phyloP scores from a whole-genome alignment of 192 early-diverging fungal species.

The Podila epigama region DNA sequence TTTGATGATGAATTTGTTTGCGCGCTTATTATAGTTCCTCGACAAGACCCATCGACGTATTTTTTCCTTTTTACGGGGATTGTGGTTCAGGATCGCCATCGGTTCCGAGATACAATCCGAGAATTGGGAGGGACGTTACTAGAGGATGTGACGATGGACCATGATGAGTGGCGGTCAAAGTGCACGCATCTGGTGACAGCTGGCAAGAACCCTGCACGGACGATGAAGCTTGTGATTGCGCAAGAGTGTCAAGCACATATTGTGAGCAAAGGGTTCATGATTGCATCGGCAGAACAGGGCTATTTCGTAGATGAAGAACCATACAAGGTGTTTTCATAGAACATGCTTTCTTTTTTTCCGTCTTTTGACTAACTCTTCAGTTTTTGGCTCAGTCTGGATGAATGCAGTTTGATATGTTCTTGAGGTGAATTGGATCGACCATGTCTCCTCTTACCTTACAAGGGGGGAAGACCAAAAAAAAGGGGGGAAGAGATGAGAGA shows the following conservation, averaged over 20 bases:
- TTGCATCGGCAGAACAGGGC: conserved; percentile 12
- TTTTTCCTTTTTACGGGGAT: conserved; percentile 34
- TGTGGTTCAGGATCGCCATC: conserved; percentile 1
- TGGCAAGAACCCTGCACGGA: conserved; percentile 37
- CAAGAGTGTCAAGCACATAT: conserved; percentile 5
- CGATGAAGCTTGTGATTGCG: conserved; percentile 31
- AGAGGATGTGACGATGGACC: conserved; percentile 14
- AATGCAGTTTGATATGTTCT: too few species aligned
- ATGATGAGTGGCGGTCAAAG: conserved; percentile 22
- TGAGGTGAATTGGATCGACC: too few species aligned
- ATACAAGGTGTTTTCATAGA: conserved; percentile 5
- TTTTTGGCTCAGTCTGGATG: too few species aligned
- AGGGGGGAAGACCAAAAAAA: too few species aligned
- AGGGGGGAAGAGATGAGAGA: too few species aligned
- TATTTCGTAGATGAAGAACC: conserved; percentile 29
- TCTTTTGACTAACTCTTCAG: not conserved
- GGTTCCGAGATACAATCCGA: conserved; percentile 12
- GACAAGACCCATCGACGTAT: not conserved
- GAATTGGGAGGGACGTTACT: conserved; percentile 26
- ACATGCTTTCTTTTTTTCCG: not conserved
- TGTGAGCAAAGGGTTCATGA: conserved; percentile 27
- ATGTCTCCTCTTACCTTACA: too few species aligned
- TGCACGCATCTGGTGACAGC: conserved; percentile 39
- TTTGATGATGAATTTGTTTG: not conserved
- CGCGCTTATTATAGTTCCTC: not conserved